These are phyloP conservation scores for Gyromitra esculenta DNA, from an alignment of 2,329 filamentous ascomycete species.

Conservation along the genomic window DNA sequence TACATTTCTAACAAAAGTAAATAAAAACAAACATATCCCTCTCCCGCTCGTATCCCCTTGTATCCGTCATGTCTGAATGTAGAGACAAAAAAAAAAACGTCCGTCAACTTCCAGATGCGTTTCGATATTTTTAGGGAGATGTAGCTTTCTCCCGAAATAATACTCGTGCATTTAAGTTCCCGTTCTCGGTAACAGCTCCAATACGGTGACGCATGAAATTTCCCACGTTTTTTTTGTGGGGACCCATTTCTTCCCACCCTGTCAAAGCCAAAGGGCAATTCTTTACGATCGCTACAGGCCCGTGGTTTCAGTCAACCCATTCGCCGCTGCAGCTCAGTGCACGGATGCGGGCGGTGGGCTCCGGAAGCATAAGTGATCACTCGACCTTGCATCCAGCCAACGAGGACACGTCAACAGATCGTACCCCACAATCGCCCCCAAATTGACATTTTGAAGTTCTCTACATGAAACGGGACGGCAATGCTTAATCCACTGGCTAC, in stretches of 20 bases:
- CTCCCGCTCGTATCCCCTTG: background rate
- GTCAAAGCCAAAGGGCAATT: too few relatives aligned
- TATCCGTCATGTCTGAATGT: background rate
- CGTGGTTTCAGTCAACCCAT: background rate
- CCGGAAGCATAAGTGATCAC: slow-evolving; percentile 45
- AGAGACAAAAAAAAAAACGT: background rate
- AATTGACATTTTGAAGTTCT: too few relatives aligned
- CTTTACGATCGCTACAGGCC: slow-evolving; percentile 1
- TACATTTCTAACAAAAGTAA: slow-evolving; percentile 11
- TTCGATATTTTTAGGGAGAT: background rate
- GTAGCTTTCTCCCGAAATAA: background rate
- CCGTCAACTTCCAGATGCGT: slow-evolving; percentile 13
- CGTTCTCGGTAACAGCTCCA: slow-evolving; percentile 39
- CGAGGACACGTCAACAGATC: slow-evolving; percentile 37
- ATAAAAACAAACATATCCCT: slow-evolving; percentile 2
- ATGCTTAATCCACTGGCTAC: too few relatives aligned
- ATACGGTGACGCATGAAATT: slow-evolving; percentile 26
- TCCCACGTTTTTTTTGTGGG: slow-evolving; percentile 17
- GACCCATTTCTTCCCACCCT: background rate
- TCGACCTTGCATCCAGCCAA: slow-evolving; percentile 41
- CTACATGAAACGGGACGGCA: too few relatives aligned
- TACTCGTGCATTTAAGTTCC: slow-evolving; percentile 19
- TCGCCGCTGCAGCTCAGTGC: slow-evolving; percentile 15
- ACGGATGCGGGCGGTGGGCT: slow-evolving; percentile 23
- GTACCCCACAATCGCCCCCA: slow-evolving; percentile 39